These are phyloP conservation scores for Astragalus membranaceus DNA, from an alignment of 306 rosid species.

Conservation along the genomic window DNA sequence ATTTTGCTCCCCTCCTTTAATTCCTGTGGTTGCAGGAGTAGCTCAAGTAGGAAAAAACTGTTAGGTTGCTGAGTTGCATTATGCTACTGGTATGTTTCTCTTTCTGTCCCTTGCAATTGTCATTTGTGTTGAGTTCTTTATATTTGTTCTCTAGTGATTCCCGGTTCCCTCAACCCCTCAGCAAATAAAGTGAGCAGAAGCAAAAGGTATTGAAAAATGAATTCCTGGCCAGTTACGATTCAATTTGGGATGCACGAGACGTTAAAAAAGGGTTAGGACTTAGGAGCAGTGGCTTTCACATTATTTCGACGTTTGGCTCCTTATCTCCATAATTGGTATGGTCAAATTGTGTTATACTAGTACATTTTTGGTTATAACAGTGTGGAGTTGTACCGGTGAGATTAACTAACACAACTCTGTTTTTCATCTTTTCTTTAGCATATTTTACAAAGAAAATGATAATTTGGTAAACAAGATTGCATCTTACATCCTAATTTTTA, in stretches of 20 bases:
- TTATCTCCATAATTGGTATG: background rate
- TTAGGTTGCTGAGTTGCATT: constrained; percentile 46
- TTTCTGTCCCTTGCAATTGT: constrained; percentile 8
- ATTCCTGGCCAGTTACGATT: background rate
- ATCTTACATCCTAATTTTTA: background rate
- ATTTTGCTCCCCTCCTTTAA: constrained; percentile 32
- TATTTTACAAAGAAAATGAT: no score
- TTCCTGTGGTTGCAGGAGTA: constrained; percentile 65
- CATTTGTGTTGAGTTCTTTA: constrained; percentile 1
- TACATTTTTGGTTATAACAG: background rate
- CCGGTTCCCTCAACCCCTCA: background rate
- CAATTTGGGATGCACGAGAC: constrained; percentile 6
- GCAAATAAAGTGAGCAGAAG: background rate
- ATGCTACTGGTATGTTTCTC: constrained; percentile 58
- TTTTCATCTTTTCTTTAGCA: background rate
- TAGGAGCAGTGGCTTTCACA: background rate
- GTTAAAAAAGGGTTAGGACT: background rate
- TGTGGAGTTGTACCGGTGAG: background rate
- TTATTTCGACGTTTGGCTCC: background rate
- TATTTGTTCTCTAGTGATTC: background rate
- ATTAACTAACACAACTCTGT: background rate
- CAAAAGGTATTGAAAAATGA: constrained; percentile 8
- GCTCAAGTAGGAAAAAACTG: constrained; percentile 44
- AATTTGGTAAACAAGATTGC: background rate
- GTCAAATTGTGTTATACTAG: background rate